These are phyloP conservation scores for Escallonia herrerae DNA, from an alignment of 129 eudicot species.

Conservation along the genomic window DNA sequence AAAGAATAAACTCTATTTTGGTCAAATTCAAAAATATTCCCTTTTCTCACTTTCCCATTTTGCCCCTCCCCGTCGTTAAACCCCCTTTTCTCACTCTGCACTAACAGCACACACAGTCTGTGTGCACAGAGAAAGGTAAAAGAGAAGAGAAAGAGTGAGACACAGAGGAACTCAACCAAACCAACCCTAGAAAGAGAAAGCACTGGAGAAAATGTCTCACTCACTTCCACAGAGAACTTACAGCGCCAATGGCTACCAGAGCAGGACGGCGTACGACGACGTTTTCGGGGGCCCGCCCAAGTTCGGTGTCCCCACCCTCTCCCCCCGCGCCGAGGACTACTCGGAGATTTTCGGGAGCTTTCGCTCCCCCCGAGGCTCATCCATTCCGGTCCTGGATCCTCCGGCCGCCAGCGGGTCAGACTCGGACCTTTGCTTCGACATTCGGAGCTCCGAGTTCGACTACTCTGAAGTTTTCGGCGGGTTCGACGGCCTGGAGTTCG, in stretches of 20 bases:
- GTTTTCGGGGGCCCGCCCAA: slow-evolving; percentile 79
- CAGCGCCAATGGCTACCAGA: slow-evolving; percentile 31
- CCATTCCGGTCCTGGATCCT: slow-evolving; percentile 83
- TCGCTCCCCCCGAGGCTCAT: slow-evolving; percentile 69
- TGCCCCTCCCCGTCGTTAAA: neutral
- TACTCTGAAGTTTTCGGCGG: slow-evolving; percentile 74
- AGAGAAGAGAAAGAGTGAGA: neutral
- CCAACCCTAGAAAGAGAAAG: slow-evolving; percentile 14
- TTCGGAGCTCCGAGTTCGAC: slow-evolving; percentile 45
- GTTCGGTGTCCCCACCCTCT: slow-evolving; percentile 52
- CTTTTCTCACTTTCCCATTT: slow-evolving; percentile 1
- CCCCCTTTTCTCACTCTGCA: neutral
- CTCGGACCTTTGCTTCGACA: slow-evolving; percentile 34
- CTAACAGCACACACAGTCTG: neutral
- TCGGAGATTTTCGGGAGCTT: slow-evolving; percentile 80
- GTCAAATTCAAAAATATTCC: too few species aligned
- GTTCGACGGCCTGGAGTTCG: slow-evolving; percentile 40
- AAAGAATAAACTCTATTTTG: too few species aligned
- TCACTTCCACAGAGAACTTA: slow-evolving; percentile 38
- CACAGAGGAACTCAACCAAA: neutral
- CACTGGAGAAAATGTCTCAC: neutral
- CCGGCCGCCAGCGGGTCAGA: slow-evolving; percentile 34
- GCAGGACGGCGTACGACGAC: slow-evolving; percentile 69
- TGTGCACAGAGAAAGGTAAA: neutral
- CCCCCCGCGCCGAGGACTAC: slow-evolving; percentile 87